These are phyloP conservation scores for Colletotrichum sp. DNA, from an alignment of 2,329 filamentous ascomycete species.

Conservation along the genomic window DNA sequence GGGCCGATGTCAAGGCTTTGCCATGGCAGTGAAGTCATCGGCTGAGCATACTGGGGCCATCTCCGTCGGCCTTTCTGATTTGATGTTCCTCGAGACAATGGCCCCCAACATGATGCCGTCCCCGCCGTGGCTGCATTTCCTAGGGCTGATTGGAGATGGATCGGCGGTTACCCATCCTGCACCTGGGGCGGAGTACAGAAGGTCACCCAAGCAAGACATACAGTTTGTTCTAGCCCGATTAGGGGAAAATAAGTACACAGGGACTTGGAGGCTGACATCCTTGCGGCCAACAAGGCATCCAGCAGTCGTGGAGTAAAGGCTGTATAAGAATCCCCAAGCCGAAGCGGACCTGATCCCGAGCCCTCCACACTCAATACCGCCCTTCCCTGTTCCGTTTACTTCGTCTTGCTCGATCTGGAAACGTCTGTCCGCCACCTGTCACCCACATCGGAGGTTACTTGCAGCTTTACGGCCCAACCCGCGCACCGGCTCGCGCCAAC, in stretches of 20 bases:
- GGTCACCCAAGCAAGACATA: background rate
- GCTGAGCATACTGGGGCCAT: background rate
- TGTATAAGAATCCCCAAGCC: constrained; percentile 4
- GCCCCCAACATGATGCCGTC: background rate
- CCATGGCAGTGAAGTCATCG: background rate
- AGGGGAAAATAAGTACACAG: constrained; percentile 14
- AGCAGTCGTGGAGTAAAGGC: background rate
- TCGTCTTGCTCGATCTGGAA: constrained; percentile 8
- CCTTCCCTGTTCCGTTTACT: background rate
- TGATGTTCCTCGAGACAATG: background rate
- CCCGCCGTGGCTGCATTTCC: background rate
- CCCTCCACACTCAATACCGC: background rate
- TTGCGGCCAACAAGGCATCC: background rate
- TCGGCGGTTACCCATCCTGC: background rate
- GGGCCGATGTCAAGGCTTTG: background rate
- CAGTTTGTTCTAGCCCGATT: background rate
- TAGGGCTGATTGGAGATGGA: constrained; percentile 3
- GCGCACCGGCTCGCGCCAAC: background rate
- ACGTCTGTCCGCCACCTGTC: background rate
- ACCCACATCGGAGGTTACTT: background rate
- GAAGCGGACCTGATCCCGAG: background rate
- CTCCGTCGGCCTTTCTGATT: background rate
- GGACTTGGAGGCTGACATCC: background rate
- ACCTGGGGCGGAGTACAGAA: background rate
- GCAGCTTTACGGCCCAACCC: background rate